These are phyloP conservation scores for Paramecium caudatum DNA, from an alignment of 73 alveolate genomes.

Conservation along the genomic window DNA sequence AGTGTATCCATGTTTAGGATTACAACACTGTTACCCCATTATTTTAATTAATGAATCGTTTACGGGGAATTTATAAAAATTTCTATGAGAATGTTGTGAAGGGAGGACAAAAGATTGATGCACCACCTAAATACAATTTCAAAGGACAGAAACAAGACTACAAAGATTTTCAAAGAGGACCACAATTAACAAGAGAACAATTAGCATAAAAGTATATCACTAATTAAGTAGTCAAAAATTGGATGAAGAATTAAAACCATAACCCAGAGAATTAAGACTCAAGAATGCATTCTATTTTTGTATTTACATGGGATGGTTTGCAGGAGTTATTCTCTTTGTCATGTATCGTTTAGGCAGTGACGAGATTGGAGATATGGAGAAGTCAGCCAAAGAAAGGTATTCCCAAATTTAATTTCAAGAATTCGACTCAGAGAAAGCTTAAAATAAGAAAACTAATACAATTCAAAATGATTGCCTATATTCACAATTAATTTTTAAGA, in stretches of 20 bases:
- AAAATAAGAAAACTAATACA: constrained; percentile 6
- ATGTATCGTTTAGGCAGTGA: constrained; percentile 77
- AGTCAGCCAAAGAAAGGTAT: constrained; percentile 74
- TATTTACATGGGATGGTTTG: constrained; percentile 75
- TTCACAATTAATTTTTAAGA: constrained; percentile 3
- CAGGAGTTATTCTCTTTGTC: constrained; percentile 69
- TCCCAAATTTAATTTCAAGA: neutral
- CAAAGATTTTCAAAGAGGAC: constrained; percentile 8
- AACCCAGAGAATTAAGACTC: constrained; percentile 72
- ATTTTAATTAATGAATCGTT: constrained; percentile 32
- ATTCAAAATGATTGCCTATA: neutral
- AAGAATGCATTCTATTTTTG: constrained; percentile 71
- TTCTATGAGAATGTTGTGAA: constrained; percentile 54
- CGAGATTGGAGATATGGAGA: constrained; percentile 74
- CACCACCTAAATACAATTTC: constrained; percentile 61
- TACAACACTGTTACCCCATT: constrained; percentile 30
- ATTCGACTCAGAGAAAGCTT: constrained; percentile 57
- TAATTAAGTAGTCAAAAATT: constrained; percentile 46
- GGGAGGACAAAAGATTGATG: constrained; percentile 46
- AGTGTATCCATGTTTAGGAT: constrained; percentile 1
- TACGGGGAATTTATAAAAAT: neutral
- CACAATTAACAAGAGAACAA: constrained; percentile 44
- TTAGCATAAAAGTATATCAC: neutral
- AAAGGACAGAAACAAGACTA: constrained; percentile 34
- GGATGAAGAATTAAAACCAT: constrained; percentile 73